Evolutionary conservation across 768 basidiomycete species (phyloP), one percentile per base, ranked within the genome.

Genomic region (Pholiota molesta): DNA sequence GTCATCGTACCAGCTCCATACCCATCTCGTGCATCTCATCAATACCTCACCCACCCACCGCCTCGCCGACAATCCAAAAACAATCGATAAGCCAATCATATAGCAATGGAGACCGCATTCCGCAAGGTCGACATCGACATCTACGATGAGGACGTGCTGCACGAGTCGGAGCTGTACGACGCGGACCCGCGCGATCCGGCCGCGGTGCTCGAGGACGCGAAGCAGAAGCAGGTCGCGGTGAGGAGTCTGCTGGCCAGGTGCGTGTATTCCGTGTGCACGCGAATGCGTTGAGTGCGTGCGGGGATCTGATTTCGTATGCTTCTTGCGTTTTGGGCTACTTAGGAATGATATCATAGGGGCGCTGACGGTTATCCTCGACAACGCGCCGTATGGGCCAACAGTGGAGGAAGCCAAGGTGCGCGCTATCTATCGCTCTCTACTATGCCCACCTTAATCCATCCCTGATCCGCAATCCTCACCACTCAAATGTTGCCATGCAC

Each of bases 81-180:
- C 9, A 37, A 37, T 37, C 42, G 19, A 44, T 44, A 49, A 26
- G 47, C 4, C 11, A 49, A 49, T 49, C 37, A 47, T 33, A 37
- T 28, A 44, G 17, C 59, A 58, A 81, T 81, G 79, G 81, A 83
- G 52, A 72, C 72, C 62, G 86, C 87, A 56, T 97, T 95, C 76
- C 83, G 96, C 68, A 96, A 95, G 77, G 94, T 97, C 77, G 90
- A 98, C 78, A 90, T 98, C 71, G 97, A 99, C 78, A 83, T 79
- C 42, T 94, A 88, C 78, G 97, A 99, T 72, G 97, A 98, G 74
- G 97, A 98, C 69, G 84, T 87, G 23, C 77, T 98, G 7, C 84
- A 89, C 49, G 92, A 95, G 61, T 85, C 85, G 16, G 95, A 97
- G 66, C 85, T 98, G 29, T 96, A 90, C 73, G 90, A 92, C 31